Percentiles rank a stretch among this genome's conserved stretches.
Conservation (phyloP, 768 basidiomycete genomes). For the Leccinellum rugosiceps region DNA sequence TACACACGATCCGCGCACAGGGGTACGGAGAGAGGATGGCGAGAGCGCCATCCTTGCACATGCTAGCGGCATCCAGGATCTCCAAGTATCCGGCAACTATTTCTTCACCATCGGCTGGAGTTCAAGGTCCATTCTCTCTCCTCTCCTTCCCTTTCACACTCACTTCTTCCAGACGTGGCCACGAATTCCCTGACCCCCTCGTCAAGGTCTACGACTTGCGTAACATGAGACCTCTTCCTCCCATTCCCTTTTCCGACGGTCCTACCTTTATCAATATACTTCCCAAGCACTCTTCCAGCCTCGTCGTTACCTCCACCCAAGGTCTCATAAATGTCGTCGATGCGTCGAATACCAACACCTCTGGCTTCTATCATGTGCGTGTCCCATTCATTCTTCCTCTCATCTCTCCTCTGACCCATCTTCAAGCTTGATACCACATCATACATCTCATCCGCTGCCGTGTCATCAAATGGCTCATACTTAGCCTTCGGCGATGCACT, state of each 20-base stretch:
- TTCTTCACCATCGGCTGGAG: slow-evolving; percentile 87
- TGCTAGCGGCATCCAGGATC: slow-evolving; percentile 74
- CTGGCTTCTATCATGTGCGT: slow-evolving; percentile 78
- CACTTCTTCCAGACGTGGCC: slow-evolving; percentile 61
- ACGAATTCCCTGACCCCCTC: slow-evolving; percentile 84
- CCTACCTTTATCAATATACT: slow-evolving; percentile 83
- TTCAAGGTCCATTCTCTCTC: slow-evolving; percentile 53
- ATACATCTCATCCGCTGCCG: slow-evolving; percentile 73
- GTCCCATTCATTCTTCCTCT: not conserved
- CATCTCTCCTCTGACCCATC: slow-evolving; percentile 2
- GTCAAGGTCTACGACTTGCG: slow-evolving; percentile 93
- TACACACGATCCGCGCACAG: slow-evolving; percentile 66
- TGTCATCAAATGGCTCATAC: slow-evolving; percentile 87
- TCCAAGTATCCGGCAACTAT: slow-evolving; percentile 76
- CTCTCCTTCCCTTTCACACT: not conserved
- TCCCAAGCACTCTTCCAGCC: slow-evolving; percentile 68
- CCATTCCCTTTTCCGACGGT: slow-evolving; percentile 82
- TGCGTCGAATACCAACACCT: slow-evolving; percentile 60
- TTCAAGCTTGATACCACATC: slow-evolving; percentile 65
- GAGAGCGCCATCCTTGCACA: slow-evolving; percentile 74
- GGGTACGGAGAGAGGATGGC: slow-evolving; percentile 43
- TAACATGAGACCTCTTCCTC: slow-evolving; percentile 75
- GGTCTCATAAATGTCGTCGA: slow-evolving; percentile 88
- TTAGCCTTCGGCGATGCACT: slow-evolving; percentile 90
- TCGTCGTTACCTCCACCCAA: slow-evolving; percentile 74